Evolutionary conservation across 768 basidiomycete genomes (phyloP), one percentile per base, ranked within the genome.

Genomic region (Rubroboletus pulcherrimus): DNA sequence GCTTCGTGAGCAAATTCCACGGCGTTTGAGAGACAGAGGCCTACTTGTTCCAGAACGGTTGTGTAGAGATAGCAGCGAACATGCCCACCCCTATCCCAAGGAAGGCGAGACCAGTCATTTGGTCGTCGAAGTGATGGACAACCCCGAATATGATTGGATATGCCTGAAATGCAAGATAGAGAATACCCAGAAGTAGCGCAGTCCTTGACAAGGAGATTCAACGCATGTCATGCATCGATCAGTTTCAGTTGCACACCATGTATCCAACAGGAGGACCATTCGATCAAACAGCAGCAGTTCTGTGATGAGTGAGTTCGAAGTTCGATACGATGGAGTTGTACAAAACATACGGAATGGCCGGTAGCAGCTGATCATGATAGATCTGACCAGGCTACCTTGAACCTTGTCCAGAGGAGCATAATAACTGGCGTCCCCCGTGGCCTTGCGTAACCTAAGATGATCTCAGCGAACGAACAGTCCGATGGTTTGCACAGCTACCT

Each of bases 191-290:
- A 48, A 77, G 47, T 17, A 75, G 53, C 4, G 76, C 69, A 47
- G 70, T 73, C 73, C 77, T 78, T 50, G 19, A 49, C 24, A 53
- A 46, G 42, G 35, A 5, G 10, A 17, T 26, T 47, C 30, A 37
- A 34, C 9, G 1, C 34, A 38, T 11, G 42, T 61, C 8, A 66
- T 30, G 1, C 19, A 42, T 38, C 9, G 10, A 45, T 51, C 31
- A 35, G 26, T 30, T 21, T 29, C 30, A 31, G 64, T 30, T 37
- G 37, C 78, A 3, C 67, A 86, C 91, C 90, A 92, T 14, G 80
- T 67, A 66, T 90, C 79, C 9, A 93, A 74, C 5, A 86, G 69
- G 5, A 91, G 75, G 0, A 86, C 86, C 89, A 92, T 93, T n/a
- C 80, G 77, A 60, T 94, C 88, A 47, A 75, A 80, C 0, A 81